Conservation (phyloP, 352 stramenopile genomes). For the Phytophthora nicotianae region DNA sequence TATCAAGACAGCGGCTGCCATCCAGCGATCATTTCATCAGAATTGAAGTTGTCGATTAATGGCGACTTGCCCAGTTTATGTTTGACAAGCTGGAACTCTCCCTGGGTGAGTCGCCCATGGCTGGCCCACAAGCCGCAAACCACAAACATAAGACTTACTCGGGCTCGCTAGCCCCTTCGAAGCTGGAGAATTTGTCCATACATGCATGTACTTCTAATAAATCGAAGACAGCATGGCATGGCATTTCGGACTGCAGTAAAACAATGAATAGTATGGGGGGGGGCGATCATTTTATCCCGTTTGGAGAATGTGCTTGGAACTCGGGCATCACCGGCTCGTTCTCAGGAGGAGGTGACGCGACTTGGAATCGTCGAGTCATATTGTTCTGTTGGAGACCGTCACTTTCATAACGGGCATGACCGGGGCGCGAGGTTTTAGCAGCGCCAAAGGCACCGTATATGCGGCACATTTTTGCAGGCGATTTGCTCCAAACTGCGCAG, state of each 20-base stretch:
- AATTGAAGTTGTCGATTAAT: not conserved
- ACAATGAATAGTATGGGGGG: not conserved
- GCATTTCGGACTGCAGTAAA: no score
- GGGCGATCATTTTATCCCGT: not conserved
- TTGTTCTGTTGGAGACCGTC: not conserved
- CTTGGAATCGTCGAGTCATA: not conserved
- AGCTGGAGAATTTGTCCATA: no score
- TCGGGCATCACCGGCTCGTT: not conserved
- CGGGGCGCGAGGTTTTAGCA: not conserved
- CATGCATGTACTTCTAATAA: no score
- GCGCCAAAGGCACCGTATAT: not conserved
- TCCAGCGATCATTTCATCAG: not conserved
- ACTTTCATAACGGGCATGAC: not conserved
- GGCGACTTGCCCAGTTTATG: constrained; percentile 1
- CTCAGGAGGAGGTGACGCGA: not conserved
- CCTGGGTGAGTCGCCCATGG: no score
- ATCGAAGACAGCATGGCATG: no score
- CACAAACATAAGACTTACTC: no score
- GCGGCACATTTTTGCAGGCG: not conserved
- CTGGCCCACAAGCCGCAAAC: no score
- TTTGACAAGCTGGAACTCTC: not conserved
- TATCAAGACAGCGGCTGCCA: not conserved
- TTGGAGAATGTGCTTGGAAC: not conserved
- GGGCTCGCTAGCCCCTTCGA: no score
- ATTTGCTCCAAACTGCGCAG: no score